Evolutionary conservation across 176 grass and related monocot species (phyloP), one percentile per base, ranked within the genome.

Genomic region (Ensete ventricosum): DNA sequence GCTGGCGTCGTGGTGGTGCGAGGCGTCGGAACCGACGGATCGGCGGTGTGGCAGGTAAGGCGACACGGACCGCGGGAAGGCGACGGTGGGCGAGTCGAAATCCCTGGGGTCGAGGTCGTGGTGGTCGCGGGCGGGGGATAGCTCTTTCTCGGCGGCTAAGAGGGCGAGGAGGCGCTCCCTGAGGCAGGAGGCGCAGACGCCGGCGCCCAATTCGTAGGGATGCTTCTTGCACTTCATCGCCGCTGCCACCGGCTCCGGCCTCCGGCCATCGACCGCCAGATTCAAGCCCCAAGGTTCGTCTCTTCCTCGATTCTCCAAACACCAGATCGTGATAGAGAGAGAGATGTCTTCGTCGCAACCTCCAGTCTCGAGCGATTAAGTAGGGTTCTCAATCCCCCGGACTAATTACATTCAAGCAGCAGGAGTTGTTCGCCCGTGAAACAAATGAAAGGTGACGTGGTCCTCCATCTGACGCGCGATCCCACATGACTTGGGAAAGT

Each of bases 141-240:
- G 79, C 7, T 85, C 82, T 86, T 91, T 91, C 71, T 85, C 82
- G n/a, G 58, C 82, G 51, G 85, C 83, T 34, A 83, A 80, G 59
- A 99, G 84, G 51, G 77, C 80, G 51, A 89, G 14, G 3, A 99
- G 91, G 70, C 95, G 91, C 73, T 99, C 91, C 57, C 84, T 73
- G 73, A 99, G 95, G 81, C 95, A 99, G 24, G 91, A 82, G 49
- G 95, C 91, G 78, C 95, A 99, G 53, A 99, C 88, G 76, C 95
- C 95, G 64, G 81, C 83, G 78, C 71, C 84, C 60, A 63, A 78
- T 74, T 88, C 84, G 73, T 64, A 84, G 9, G 86, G 84, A 78
- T 99, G 95, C 66, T 67, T 53, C 88, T 87, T 91, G 86, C 95
- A 99, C 91, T 74, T 99, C 91, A 99, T 99, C 77, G 66, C 88